phyloP scores from a whole-genome alignment of 768 basidiomycete genomes.

The Lactifluus volemus region DNA sequence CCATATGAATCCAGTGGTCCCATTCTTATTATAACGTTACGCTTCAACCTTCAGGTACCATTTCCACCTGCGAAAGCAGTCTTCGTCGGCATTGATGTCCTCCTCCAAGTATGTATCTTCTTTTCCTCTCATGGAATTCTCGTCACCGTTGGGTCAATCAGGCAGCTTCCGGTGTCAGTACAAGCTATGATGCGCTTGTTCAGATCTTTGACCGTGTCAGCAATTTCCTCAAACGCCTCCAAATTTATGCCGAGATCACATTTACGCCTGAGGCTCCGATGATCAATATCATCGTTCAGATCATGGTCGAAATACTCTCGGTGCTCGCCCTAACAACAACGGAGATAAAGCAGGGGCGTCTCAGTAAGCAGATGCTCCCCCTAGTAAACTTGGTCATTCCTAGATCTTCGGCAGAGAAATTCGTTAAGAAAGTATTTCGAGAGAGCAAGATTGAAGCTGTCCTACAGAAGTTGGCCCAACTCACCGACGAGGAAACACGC shows the following conservation, averaged over 20 bases:
- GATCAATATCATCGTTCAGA: background rate
- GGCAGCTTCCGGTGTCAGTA: background rate
- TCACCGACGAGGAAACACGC: background rate
- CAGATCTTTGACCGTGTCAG: background rate
- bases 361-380: background rate
- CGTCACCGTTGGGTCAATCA: background rate
- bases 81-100: background rate
- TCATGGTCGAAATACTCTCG: background rate
- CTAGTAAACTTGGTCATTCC: background rate
- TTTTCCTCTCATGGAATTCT: too few species aligned
- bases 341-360: background rate
- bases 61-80: background rate
- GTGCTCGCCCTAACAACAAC: background rate
- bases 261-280: background rate
- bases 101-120: background rate
- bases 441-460: background rate
- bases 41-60: background rate
- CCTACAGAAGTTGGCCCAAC: background rate
- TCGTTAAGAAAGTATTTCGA: background rate
- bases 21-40: too few species aligned
- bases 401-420: background rate
- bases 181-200: background rate
- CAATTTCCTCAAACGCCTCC: background rate
- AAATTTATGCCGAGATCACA: background rate
- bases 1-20: too few species aligned